These are phyloP conservation scores for Sugiyamaella americana DNA, from an alignment of 805 yeast genomes.

Conservation along the genomic window DNA sequence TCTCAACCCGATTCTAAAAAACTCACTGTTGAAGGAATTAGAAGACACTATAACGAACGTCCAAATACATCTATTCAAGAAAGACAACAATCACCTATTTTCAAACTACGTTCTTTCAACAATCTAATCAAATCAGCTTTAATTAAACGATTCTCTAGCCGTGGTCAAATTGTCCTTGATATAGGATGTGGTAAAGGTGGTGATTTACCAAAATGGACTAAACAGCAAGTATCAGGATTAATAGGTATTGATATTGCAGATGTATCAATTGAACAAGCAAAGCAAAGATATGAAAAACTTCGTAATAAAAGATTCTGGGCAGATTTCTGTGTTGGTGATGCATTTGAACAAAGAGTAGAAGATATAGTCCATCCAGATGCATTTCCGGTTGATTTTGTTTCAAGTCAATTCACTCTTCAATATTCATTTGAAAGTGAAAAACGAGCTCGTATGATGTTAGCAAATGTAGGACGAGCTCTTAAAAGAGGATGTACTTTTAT, in stretches of 20 bases:
- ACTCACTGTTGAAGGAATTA: slow-evolving; percentile 48
- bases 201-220: slow-evolving; percentile 83
- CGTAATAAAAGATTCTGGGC: slow-evolving; percentile 55
- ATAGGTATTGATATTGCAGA: slow-evolving; percentile 92
- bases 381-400: slow-evolving; percentile 82
- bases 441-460: slow-evolving; percentile 64
- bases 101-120: slow-evolving; percentile 80
- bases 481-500: slow-evolving; percentile 80
- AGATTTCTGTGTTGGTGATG: slow-evolving; percentile 87
- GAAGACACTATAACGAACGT: slow-evolving; percentile 80
- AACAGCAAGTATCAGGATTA: slow-evolving; percentile 64
- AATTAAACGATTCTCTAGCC: slow-evolving; percentile 55
- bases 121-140: slow-evolving; percentile 86
- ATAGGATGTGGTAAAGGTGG: slow-evolving; percentile 99
- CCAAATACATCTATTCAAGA: slow-evolving; percentile 56
- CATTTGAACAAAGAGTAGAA: slow-evolving; percentile 67
- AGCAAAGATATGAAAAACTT: slow-evolving; percentile 60
- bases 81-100: slow-evolving; percentile 75
- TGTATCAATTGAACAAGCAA: slow-evolving; percentile 79
- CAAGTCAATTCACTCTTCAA: slow-evolving; percentile 89
- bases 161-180: slow-evolving; percentile 55
- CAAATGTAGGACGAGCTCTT: slow-evolving; percentile 69
- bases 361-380: slow-evolving; percentile 65
- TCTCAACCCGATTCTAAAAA: slow-evolving; percentile 8
- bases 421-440: slow-evolving; percentile 87